Evolutionary conservation across 139 green algal genomes (phyloP).

Genomic region (Choricystis sp.): DNA sequence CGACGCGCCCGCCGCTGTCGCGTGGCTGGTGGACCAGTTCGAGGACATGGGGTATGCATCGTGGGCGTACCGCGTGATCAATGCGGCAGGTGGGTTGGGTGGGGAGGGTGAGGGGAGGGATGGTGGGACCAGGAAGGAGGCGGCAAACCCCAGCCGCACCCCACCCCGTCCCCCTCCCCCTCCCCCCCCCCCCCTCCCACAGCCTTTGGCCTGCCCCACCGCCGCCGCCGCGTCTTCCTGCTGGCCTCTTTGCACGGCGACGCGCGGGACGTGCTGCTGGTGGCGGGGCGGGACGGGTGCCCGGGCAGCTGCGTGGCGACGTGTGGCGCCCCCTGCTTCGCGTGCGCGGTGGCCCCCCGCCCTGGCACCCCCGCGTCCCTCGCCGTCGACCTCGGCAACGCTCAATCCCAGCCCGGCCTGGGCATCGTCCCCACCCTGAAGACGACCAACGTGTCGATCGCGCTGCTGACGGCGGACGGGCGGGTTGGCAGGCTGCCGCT

Average conservation of each 20-base stretch:
- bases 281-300: constrained; percentile 36
- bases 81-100: constrained; percentile 32
- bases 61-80: constrained; percentile 62
- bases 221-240: constrained; percentile 60
- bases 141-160: not conserved
- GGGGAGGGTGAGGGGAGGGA: not conserved
- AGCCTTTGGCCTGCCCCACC: constrained; percentile 73
- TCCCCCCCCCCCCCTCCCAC: not conserved
- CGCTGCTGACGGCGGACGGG: constrained; percentile 45
- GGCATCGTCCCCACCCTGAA: constrained; percentile 79
- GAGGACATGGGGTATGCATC: constrained; percentile 56
- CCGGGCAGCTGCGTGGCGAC: constrained; percentile 30
- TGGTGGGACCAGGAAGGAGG: not conserved
- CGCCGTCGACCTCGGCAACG: constrained; percentile 70
- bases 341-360: constrained; percentile 31
- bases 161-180: not conserved
- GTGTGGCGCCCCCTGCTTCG: constrained; percentile 36
- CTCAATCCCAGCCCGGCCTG: constrained; percentile 37
- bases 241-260: constrained; percentile 69
- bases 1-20: constrained; percentile 18
- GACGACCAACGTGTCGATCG: constrained; percentile 61
- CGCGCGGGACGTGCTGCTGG: constrained; percentile 66
- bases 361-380: constrained; percentile 20
- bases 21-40: constrained; percentile 33
- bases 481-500: constrained; percentile 49